A percentile compares a stretch with the other conserved stretches of the same genome.
These are phyloP conservation scores for Amanita phalloides DNA, from an alignment of 768 basidiomycete genomes.

Conservation along the genomic window DNA sequence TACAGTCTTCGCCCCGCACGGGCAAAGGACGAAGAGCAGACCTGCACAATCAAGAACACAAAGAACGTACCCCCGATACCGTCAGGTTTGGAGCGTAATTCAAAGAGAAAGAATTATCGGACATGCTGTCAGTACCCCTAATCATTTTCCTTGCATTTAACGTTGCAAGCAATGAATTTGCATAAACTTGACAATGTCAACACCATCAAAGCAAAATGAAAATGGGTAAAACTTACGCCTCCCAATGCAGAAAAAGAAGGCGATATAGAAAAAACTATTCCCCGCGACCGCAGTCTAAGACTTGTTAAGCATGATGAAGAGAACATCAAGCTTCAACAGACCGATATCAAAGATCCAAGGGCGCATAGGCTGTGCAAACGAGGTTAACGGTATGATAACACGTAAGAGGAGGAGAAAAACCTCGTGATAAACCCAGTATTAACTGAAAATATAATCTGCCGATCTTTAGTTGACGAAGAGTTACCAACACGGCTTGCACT, in stretches of 20 bases:
- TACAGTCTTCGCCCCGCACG: not conserved
- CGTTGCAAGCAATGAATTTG: conserved; percentile 50
- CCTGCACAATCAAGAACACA: not conserved
- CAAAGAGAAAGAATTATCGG: conserved; percentile 29
- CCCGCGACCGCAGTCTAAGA: conserved; percentile 35
- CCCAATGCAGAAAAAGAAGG: conserved; percentile 51
- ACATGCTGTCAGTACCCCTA: conserved; percentile 28
- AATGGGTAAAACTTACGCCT: conserved; percentile 27
- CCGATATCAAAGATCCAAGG: conserved; percentile 42
- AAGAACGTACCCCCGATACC: conserved; percentile 19
- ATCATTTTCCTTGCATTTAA: conserved; percentile 45
- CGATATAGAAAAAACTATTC: conserved; percentile 42
- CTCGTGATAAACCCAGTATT: conserved; percentile 32
- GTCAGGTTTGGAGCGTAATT: conserved; percentile 25
- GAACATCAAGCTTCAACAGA: conserved; percentile 12
- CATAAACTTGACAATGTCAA: conserved; percentile 30
- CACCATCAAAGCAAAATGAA: not conserved
- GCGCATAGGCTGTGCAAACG: conserved; percentile 35
- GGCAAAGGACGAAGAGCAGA: conserved; percentile 1
- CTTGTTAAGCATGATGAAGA: not conserved
- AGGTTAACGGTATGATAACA: not conserved
- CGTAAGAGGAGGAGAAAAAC: conserved; percentile 9
- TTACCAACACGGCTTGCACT: conserved; percentile 2
- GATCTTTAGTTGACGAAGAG: not conserved
- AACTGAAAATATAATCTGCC: conserved; percentile 32